Evolutionary conservation across 2,329 filamentous ascomycete species (phyloP), one percentile per base, ranked within the genome.

Genomic region (Trichoderma koningiopsis): DNA sequence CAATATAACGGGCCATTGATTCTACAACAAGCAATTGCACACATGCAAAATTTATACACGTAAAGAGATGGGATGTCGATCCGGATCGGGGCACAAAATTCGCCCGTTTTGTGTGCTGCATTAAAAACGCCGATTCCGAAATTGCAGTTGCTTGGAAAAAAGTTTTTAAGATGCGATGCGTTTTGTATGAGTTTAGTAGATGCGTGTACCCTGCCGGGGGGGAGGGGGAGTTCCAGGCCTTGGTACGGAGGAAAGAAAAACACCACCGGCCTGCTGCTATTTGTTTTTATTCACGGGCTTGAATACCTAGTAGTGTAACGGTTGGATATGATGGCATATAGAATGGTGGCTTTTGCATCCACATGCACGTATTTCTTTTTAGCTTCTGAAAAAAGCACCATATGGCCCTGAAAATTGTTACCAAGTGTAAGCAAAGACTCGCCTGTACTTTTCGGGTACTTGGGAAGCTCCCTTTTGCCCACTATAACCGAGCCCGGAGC

Each of bases 1-100:
- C 13, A 61, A 56, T 56, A 64, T 14, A 64, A 64, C 49, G 49
- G 49, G 49, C 49, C 61, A 64, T 40, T 64, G 61, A 64, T 43
- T 56, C n/a, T 14, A 49, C 29, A 19, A 56, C 37, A 35, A 16
- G 33, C 33, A 14, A 35, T 35, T 35, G 33, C 33, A 31, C 29
- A 27, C 19, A 6, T 31, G 27, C 27, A n/a, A n/a, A n/a, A n/a
- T n/a, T n/a, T n/a, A 60, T 60, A 55, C 49, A 56, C 49, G 61
- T 56, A 49, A 24, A 35, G 33, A 35, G 33, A 35, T 35, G 33
- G 33, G n/a, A 22, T 13, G 47, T 24, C 47, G 47, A 49, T 49
- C 47, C 47, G 47, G 47, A 49, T 49, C 47, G 24, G 47, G 22
- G 33, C 33, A 49, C 8, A 8, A 24, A 49, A 49, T 49, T 11